Evolutionary conservation across 2,329 filamentous ascomycete genomes (phyloP).

Genomic region (Tolypocladium ovalisporum): DNA sequence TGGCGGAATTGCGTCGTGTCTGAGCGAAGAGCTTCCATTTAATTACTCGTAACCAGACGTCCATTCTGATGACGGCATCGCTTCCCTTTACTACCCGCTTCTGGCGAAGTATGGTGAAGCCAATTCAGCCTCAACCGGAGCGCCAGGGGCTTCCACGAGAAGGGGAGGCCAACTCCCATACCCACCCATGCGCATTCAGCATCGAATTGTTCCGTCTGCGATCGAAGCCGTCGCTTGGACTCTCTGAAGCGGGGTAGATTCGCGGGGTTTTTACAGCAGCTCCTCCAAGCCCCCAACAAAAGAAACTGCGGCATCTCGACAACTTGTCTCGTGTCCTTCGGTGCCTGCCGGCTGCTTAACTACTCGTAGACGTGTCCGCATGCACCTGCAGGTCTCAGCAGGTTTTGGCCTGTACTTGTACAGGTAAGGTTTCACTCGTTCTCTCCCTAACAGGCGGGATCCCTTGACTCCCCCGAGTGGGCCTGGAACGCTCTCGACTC

Average conservation of each 20-base stretch:
- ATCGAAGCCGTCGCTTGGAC: background rate
- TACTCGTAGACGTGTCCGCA: background rate
- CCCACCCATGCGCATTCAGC: background rate
- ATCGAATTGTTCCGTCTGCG: background rate
- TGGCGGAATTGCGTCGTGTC: background rate
- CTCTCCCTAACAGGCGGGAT: background rate
- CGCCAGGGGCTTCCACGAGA: no score
- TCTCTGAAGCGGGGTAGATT: background rate
- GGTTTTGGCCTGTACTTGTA: background rate
- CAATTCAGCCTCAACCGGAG: background rate
- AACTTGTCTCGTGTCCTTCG: background rate
- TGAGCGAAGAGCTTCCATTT: background rate
- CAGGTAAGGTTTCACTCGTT: background rate
- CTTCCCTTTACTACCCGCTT: background rate
- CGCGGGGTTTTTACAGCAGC: background rate
- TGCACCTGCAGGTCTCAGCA: background rate
- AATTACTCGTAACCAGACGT: no score
- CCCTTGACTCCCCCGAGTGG: background rate
- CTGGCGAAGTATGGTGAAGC: background rate
- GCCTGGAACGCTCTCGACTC: constrained; percentile 3
- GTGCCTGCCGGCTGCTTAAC: background rate
- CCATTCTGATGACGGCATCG: background rate
- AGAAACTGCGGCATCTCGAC: background rate
- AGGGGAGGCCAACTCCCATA: no score
- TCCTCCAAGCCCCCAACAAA: background rate